Evolutionary conservation across 805 yeast species (phyloP).

Genomic region (Wickerhamomyces canadensis): DNA sequence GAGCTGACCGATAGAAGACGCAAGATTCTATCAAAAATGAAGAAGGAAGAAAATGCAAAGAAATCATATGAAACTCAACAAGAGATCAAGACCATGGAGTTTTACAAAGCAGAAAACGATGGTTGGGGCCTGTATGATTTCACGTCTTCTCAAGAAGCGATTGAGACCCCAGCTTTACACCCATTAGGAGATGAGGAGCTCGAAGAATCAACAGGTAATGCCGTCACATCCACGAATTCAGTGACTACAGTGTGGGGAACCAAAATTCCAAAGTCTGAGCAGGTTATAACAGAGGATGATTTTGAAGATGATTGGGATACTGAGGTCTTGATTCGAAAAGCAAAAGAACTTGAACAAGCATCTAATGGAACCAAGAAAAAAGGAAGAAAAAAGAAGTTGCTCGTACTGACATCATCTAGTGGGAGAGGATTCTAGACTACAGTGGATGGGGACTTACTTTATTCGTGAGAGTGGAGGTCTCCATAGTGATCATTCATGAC

Average conservation of each 20-base stretch:
- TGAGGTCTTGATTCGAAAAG: slow-evolving; percentile 18
- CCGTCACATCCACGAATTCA: slow-evolving; percentile 15
- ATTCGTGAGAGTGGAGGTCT: too few relatives aligned
- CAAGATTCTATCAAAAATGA: slow-evolving; percentile 40
- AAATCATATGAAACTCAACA: slow-evolving; percentile 50
- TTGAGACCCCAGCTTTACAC: slow-evolving; percentile 18
- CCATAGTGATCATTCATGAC: not conserved
- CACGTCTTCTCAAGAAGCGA: slow-evolving; percentile 1
- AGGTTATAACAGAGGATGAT: slow-evolving; percentile 24
- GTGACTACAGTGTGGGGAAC: slow-evolving; percentile 79
- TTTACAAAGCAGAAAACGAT: slow-evolving; percentile 52
- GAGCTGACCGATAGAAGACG: slow-evolving; percentile 57
- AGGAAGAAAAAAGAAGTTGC: slow-evolving; percentile 15
- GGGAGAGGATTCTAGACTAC: not conserved
- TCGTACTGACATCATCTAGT: slow-evolving; percentile 13
- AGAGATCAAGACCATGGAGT: slow-evolving; percentile 52
- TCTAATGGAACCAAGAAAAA: slow-evolving; percentile 13
- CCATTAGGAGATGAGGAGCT: slow-evolving; percentile 21
- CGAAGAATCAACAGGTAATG: not conserved
- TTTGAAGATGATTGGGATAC: slow-evolving; percentile 28
- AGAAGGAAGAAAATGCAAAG: slow-evolving; percentile 57
- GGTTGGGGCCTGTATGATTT: slow-evolving; percentile 32
- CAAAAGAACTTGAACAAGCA: slow-evolving; percentile 7
- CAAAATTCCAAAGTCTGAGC: slow-evolving; percentile 27
- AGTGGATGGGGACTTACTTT: too few relatives aligned